Evolutionary conservation across 2,329 filamentous ascomycete genomes (phyloP), one percentile per base, ranked within the genome.

Genomic region (Beauveria sp.): DNA sequence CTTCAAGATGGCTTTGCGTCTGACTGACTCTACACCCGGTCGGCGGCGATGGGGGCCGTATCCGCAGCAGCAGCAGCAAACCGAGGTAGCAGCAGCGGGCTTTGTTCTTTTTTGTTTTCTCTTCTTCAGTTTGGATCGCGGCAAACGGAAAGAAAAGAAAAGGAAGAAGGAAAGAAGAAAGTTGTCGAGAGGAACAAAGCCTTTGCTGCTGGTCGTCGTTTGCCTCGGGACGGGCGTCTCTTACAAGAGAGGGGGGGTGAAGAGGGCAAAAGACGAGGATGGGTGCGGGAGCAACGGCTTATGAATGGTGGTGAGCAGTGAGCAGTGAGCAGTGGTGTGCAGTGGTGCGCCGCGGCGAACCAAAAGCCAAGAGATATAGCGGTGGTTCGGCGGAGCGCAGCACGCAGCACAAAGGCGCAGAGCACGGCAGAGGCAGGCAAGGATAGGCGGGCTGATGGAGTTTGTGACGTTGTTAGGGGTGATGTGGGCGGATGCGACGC

Each of bases 241-340:
- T 67, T 67, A 68, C 66, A 66, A 69, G 65, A 66, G 62, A 63
- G 68, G 67, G 64, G 65, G 64, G 62, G 64, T 64, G 66, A 67
- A 68, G 52, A 52, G 52, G 40, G 48, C 37, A 55, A 28, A 37
- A 41, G 41, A 34, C 54, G 51, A 54, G n/a, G 24, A 51, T 65
- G 67, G 66, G 67, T 66, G 71, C 68, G 72, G 73, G 72, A 72
- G 65, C 70, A 69, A 69, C 67, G 72, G 70, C 69, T 76, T 76
- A 76, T 76, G 68, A 76, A 76, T 75, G 72, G 65, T 75, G 72
- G 65, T 64, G 66, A 34, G 30, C 30, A 34, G 69, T 66, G 65
- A 3, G 30, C 30, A 34, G 16, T 22, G 22, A 14, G 24, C 24
- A 46, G 24, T 24, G 51, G 24, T 41, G 51, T 65, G 65, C 65